These are phyloP conservation scores for Russula sp. DNA, from an alignment of 768 basidiomycete species.

Conservation along the genomic window DNA sequence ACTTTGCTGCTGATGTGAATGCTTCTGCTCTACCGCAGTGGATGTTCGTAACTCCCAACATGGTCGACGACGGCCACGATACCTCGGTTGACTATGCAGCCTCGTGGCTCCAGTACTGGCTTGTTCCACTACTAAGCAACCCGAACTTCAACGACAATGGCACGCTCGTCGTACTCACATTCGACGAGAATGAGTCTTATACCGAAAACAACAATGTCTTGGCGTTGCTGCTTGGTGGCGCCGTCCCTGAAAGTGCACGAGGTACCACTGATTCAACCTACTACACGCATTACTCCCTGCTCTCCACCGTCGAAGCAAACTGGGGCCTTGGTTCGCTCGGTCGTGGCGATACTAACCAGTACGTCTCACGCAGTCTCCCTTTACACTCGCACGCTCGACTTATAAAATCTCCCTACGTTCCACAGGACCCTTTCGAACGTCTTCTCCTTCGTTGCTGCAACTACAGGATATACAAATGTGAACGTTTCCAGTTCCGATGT, in stretches of 20 bases:
- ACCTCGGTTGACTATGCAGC: constrained; percentile 50
- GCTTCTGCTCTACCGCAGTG: constrained; percentile 54
- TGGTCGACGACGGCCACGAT: constrained; percentile 58
- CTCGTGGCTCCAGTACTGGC: constrained; percentile 49
- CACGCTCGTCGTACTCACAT: constrained; percentile 60
- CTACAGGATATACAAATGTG: constrained; percentile 46
- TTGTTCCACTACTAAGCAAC: constrained; percentile 51
- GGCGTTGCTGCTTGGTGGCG: constrained; percentile 46
- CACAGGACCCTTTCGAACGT: constrained; percentile 45
- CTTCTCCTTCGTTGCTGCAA: constrained; percentile 48
- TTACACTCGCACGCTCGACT: neutral
- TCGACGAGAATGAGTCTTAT: constrained; percentile 53
- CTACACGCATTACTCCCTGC: constrained; percentile 60
- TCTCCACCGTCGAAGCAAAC: constrained; percentile 57
- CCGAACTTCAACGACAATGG: constrained; percentile 50
- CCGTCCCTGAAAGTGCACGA: constrained; percentile 42
- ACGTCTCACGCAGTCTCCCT: constrained; percentile 8
- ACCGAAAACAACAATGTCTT: constrained; percentile 48
- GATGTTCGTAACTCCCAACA: constrained; percentile 62
- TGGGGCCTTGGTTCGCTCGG: constrained; percentile 62
- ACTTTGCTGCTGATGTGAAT: constrained; percentile 55
- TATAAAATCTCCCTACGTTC: neutral
- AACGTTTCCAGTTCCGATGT: constrained; percentile 33
- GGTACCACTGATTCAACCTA: constrained; percentile 51
- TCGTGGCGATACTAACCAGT: constrained; percentile 53